Evolutionary conservation across 768 basidiomycete genomes (phyloP).

Genomic region (Podaxis carcinomalis): DNA sequence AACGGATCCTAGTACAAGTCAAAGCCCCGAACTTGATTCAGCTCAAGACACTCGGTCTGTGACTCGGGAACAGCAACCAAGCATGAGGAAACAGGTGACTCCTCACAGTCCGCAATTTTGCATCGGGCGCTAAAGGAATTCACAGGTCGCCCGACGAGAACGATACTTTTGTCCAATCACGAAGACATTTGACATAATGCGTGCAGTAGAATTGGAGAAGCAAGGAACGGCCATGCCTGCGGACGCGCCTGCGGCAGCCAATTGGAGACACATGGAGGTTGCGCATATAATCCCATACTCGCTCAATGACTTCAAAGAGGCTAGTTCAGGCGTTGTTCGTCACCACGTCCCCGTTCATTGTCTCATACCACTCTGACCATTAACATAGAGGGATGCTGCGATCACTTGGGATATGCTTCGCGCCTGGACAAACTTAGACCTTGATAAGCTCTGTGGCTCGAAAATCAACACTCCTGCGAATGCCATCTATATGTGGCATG

Average conservation of each 20-base stretch:
- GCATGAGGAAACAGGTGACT: not conserved
- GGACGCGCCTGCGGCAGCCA: not conserved
- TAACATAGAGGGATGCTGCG: slow-evolving; percentile 5
- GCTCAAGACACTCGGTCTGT: not conserved
- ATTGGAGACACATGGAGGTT: slow-evolving; percentile 7
- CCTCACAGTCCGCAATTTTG: not conserved
- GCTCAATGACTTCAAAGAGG: slow-evolving; percentile 13
- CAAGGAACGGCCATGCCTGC: not conserved
- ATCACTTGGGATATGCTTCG: slow-evolving; percentile 13
- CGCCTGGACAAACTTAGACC: slow-evolving; percentile 15
- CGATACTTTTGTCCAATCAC: slow-evolving; percentile 17
- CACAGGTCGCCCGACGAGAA: slow-evolving; percentile 15
- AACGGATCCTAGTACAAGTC: not conserved
- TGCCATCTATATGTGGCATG: slow-evolving; percentile 14
- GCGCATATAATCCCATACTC: slow-evolving; percentile 17
- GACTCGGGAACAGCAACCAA: not conserved
- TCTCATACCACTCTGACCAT: slow-evolving; percentile 2
- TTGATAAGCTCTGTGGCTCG: slow-evolving; percentile 6
- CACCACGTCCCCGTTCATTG: not conserved
- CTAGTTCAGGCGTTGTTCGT: not conserved
- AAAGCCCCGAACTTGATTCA: slow-evolving; percentile 1
- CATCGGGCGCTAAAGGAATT: not conserved
- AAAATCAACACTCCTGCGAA: slow-evolving; percentile 17
- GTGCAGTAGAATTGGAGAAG: not conserved
- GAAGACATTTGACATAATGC: slow-evolving; percentile 9